Conservation (phyloP, 305 asterid species). For the Withania somnifera region DNA sequence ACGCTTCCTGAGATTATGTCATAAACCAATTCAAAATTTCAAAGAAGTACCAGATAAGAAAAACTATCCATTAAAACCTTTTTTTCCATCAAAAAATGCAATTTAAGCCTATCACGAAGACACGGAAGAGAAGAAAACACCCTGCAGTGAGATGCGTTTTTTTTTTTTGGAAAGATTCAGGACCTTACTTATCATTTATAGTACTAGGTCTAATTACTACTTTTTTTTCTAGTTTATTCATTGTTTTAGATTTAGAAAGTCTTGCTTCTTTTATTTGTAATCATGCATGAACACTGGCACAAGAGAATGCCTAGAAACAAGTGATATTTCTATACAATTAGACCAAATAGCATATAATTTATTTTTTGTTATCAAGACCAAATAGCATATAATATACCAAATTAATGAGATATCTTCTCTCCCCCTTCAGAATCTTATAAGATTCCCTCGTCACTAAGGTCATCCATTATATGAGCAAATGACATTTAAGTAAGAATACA, state of each 20-base stretch:
- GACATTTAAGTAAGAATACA: not conserved
- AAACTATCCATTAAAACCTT: not conserved
- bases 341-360: not conserved
- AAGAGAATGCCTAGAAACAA: not conserved
- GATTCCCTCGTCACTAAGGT: not conserved
- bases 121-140: not conserved
- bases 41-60: not conserved
- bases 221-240: too few species aligned
- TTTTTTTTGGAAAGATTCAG: not conserved
- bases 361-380: too few species aligned
- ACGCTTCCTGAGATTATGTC: not conserved
- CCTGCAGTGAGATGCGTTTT: not conserved
- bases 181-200: too few species aligned
- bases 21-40: not conserved
- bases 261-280: too few species aligned
- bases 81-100: not conserved
- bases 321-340: not conserved
- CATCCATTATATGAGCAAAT: not conserved
- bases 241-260: too few species aligned
- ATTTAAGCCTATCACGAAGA: not conserved
- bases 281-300: not conserved
- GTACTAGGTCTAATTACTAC: too few species aligned
- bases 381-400: too few species aligned
- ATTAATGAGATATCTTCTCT: not conserved
- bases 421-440: constrained; percentile 3